A percentile compares a stretch with the other conserved stretches of the same genome.
Conservation (phyloP, 495 filamentous ascomycete species). For the Opeltia flavorubescens region DNA sequence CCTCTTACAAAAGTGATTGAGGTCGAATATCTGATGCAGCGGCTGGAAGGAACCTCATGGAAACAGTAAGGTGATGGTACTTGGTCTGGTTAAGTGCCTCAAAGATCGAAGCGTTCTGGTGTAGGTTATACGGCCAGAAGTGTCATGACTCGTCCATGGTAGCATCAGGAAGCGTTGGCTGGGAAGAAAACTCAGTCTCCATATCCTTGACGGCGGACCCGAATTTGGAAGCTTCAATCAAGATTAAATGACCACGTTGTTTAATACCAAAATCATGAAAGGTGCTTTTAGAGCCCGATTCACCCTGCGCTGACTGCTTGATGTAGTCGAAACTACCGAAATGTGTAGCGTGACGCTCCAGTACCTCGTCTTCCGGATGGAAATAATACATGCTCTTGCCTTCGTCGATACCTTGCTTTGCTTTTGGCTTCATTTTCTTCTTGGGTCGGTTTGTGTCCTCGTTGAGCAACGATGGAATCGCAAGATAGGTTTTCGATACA, state of each 20-base stretch:
- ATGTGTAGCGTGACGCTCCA: slow-evolving; percentile 57
- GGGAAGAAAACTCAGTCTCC: slow-evolving; percentile 2
- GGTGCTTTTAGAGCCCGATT: slow-evolving; percentile 78
- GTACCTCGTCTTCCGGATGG: slow-evolving; percentile 90
- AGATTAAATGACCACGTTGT: slow-evolving; percentile 64
- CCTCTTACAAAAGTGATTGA: slow-evolving; percentile 95
- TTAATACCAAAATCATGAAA: slow-evolving; percentile 89
- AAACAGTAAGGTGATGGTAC: slow-evolving; percentile 28
- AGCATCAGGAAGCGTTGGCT: not conserved
- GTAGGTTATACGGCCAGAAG: not conserved
- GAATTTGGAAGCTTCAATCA: slow-evolving; percentile 59
- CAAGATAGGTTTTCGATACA: slow-evolving; percentile 76
- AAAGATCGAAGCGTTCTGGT: not conserved
- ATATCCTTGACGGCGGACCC: slow-evolving; percentile 55
- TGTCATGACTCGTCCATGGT: not conserved
- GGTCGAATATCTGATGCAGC: slow-evolving; percentile 94
- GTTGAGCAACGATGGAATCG: slow-evolving; percentile 71
- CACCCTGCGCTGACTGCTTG: slow-evolving; percentile 59
- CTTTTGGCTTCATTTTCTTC: slow-evolving; percentile 41
- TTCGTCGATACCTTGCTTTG: slow-evolving; percentile 19
- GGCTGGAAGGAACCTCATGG: slow-evolving; percentile 58
- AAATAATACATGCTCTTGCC: slow-evolving; percentile 57
- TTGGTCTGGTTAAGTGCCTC: no score
- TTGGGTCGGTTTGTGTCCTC: slow-evolving; percentile 63
- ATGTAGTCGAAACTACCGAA: slow-evolving; percentile 57